Base-by-base conservation (phyloP, 1,284 basidiomycete species). In the Clitocybe nebularis region DNA sequence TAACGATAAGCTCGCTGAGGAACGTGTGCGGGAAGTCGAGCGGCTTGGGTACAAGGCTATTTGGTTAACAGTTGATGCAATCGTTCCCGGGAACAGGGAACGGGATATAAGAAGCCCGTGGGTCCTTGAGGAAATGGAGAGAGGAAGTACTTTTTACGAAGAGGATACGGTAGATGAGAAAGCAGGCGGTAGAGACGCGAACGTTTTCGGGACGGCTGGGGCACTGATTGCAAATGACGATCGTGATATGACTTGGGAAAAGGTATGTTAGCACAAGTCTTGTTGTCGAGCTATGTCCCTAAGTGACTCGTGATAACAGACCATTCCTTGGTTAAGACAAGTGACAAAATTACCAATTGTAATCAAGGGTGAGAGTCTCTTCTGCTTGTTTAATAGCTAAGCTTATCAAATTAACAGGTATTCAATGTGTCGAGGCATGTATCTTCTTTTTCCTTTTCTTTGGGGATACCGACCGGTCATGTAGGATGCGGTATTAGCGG, bases 51-150 rank as follows among this genome's bases (percentile, higher is more conserved):
- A 86, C 62, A 89, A 83, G 41, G 92, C 90, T 1, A 88, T 97
- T 41, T 90, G 92, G 63, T 67, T 96, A 33, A 96, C 93, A 0
- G 93, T 94, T 2, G 93, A 96, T 66, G 91, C 92, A 5, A 74
- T 90, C 3, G 81, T 90, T 5, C 77, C 89, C 5, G 88, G 92
- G 9, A 93, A 93, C 57, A 75, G 93, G 28, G 93, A 96, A 63
- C 66, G 79, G 34, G 93, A 96, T 53, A 77, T 81, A 30, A 71
- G 75, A 43, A 77, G 74, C 45, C 75, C 79, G 5, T 83, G 81
- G 70, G 68, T 72, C 41, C 52, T 79, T 10, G 81, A 84, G 44
- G 80, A 81, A 25, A 66, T 77, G 41, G 81, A 84, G 53, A 64
- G 62, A 22, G 72, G 68, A 4, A 46, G 49, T 5, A 52, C 64